Percentiles rank a stretch among this genome's conserved stretches.
Evolutionary conservation across 768 basidiomycete genomes (phyloP).

Genomic region (Xerocomellus chrysenteron): DNA sequence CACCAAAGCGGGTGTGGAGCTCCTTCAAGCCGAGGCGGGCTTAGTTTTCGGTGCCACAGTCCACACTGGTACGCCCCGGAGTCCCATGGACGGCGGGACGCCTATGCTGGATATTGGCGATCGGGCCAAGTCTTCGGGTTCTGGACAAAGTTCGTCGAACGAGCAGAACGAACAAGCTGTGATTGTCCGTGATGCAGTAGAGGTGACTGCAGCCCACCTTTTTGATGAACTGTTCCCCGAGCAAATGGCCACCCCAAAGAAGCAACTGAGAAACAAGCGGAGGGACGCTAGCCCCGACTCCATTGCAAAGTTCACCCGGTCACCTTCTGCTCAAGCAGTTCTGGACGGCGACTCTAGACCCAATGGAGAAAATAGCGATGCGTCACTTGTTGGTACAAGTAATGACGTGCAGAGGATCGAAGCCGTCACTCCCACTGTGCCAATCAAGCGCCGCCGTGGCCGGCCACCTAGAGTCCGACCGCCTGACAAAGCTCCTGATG

Average conservation of each 20-base stretch:
- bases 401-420: conserved; percentile 4
- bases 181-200: conserved; percentile 3
- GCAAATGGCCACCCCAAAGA: conserved; percentile 18
- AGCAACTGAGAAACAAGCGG: conserved; percentile 12
- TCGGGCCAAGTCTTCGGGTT: conserved; percentile 17
- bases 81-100: conserved; percentile 23
- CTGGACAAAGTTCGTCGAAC: conserved; percentile 10
- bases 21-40: conserved; percentile 22
- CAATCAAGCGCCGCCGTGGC: conserved; percentile 35
- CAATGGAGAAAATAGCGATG: conserved; percentile 6
- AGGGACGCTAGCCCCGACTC: conserved; percentile 18
- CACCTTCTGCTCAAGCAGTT: conserved; percentile 19
- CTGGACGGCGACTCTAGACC: conserved; percentile 10
- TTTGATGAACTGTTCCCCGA: conserved; percentile 31
- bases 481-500: conserved; percentile 2
- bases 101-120: conserved; percentile 19
- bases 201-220: conserved; percentile 29
- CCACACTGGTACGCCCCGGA: conserved; percentile 13
- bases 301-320: conserved; percentile 17
- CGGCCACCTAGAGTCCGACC: conserved; percentile 30
- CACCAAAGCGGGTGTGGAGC: conserved; percentile 30
- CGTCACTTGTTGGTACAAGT: conserved; percentile 4
- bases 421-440: conserved; percentile 1
- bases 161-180: conserved; percentile 16
- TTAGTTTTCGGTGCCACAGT: conserved; percentile 11